Conservation (phyloP, 192 early-diverging fungal genomes). For the Linnemannia exigua region DNA sequence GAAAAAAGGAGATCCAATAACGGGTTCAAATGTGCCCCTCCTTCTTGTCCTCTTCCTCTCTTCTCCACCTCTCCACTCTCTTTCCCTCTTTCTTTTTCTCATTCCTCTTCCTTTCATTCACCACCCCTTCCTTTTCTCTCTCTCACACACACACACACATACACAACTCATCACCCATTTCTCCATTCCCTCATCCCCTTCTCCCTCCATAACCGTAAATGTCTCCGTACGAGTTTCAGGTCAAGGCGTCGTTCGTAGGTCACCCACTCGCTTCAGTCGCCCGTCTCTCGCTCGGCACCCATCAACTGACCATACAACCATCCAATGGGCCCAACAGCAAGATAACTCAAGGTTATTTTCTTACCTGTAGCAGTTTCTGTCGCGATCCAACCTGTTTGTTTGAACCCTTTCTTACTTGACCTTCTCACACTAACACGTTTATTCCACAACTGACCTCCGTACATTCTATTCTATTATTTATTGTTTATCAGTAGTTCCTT, state of each 20-base stretch:
- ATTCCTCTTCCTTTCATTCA: background rate
- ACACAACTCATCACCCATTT: background rate
- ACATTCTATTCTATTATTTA: background rate
- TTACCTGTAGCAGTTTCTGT: background rate
- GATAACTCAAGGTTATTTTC: background rate
- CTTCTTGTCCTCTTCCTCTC: background rate
- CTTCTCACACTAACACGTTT: background rate
- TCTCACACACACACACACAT: background rate
- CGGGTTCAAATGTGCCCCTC: no score
- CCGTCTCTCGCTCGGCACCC: background rate
- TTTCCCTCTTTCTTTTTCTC: background rate
- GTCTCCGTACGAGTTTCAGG: background rate
- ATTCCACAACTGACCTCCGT: background rate
- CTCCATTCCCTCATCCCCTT: background rate
- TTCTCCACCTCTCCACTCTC: background rate
- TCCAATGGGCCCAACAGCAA: background rate
- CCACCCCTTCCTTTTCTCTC: background rate
- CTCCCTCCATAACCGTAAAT: background rate
- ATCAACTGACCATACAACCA: background rate
- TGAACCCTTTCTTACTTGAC: background rate
- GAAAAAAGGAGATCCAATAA: no score
- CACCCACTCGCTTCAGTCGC: background rate
- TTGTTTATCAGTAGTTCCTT: slow-evolving; percentile 25
- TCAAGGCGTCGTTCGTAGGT: background rate
- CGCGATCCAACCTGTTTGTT: background rate